Base-by-base conservation (phyloP, 768 basidiomycete genomes). In the Cyclocybe cylindracea region DNA sequence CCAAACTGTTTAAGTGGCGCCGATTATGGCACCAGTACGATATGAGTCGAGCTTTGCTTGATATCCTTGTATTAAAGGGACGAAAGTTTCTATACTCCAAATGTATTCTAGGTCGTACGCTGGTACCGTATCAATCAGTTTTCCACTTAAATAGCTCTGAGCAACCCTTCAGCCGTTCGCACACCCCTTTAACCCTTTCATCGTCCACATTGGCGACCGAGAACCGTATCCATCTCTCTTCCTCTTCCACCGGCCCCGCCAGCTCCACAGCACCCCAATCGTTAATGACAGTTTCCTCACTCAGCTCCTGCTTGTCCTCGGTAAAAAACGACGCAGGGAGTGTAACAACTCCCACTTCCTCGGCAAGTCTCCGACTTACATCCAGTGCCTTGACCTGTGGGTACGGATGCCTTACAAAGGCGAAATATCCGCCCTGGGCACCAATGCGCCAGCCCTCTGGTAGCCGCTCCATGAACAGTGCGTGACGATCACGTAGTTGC, bases 201-300 rank as follows among this genome's bases (percentile, higher is more conserved):
- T 90, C 87, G 39, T 78, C 76, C n/a, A 91, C 81, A 66, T 91
- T 93, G 10, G 89, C 88, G 3, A 92, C 86, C 8, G 87, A 89
- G 65, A 93, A 88, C 48, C 90, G 77, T 31, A 92, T 70, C 87
- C 87, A 92, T 48, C 78, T 68, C 36, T 82, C 78, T 59, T 75
- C 75, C 6, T 78, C 80, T 24, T 65, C 64, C 66, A 38, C 58
- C 61, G 45, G 61, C 51, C 38, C 2, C 42, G 61, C 40, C 50
- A 39, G 24, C 36, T 60, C 55, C 36, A 50, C 45, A 5, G 5
- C 31, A 11, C 11, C 39, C 58, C 55, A 53, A 38, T 75, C 74
- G 1, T 73, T 77, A n/a, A 61, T 63, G 66, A 4, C 55, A 61
- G 42, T 60, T 54, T 48, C 5, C 40, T 60, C 36, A 36, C 73